These are phyloP conservation scores for Neobulgaria alba DNA, from an alignment of 2,329 filamentous ascomycete genomes.

Conservation along the genomic window DNA sequence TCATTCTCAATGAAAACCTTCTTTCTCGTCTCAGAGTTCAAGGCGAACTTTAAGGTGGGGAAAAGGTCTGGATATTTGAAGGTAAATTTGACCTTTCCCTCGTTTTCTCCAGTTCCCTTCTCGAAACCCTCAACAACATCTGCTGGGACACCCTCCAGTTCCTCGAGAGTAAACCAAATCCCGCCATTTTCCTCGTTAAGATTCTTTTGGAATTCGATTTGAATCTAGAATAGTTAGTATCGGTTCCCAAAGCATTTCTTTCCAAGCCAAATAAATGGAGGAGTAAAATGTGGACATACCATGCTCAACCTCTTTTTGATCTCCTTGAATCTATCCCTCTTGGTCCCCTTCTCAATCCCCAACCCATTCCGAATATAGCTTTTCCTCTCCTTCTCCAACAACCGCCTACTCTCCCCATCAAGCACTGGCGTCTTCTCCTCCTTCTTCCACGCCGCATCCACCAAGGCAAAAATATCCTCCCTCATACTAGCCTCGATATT, in stretches of 20 bases:
- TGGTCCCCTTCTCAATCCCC: slow-evolving; percentile 56
- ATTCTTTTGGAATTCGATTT: slow-evolving; percentile 70
- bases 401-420: slow-evolving; percentile 59
- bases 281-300: slow-evolving; percentile 2
- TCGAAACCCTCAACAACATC: slow-evolving; percentile 60
- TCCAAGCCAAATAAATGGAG: no score
- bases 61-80: slow-evolving; percentile 83
- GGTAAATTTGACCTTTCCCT: slow-evolving; percentile 64
- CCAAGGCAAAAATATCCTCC: slow-evolving; percentile 66
- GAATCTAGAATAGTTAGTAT: slow-evolving; percentile 47
- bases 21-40: slow-evolving; percentile 58
- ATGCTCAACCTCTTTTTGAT: slow-evolving; percentile 64
- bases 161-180: slow-evolving; percentile 65
- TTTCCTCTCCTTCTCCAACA: slow-evolving; percentile 72
- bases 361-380: slow-evolving; percentile 70
- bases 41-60: slow-evolving; percentile 69
- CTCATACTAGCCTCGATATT: slow-evolving; percentile 72
- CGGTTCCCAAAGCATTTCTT: not conserved
- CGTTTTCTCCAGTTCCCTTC: slow-evolving; percentile 63
- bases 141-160: slow-evolving; percentile 66
- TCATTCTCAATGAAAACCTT: slow-evolving; percentile 67
- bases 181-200: slow-evolving; percentile 77
- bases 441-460: slow-evolving; percentile 49
- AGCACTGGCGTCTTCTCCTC: slow-evolving; percentile 42
- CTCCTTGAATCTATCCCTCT: slow-evolving; percentile 75